Evolutionary conservation across 164 flowering plant species (phyloP).

Genomic region (Liriodendron chinense): DNA sequence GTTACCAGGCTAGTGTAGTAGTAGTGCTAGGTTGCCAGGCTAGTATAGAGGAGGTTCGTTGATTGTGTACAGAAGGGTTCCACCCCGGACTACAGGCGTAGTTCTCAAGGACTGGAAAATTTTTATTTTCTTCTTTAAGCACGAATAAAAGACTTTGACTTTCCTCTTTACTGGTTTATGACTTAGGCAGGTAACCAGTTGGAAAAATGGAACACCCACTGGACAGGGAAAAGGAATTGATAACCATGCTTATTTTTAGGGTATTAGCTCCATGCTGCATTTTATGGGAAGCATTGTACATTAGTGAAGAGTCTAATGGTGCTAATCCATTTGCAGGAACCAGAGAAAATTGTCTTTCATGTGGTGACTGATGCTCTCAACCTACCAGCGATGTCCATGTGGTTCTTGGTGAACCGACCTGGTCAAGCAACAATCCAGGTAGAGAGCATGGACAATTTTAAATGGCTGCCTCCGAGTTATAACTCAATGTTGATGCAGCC

Average conservation of each 20-base stretch:
- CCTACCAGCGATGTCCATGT: slow-evolving; percentile 78
- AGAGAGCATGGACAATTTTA: slow-evolving; percentile 49
- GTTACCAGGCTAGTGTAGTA: too few relatives aligned
- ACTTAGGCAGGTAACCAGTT: too few relatives aligned
- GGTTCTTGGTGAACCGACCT: slow-evolving; percentile 86
- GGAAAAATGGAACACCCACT: background rate
- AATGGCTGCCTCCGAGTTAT: slow-evolving; percentile 43
- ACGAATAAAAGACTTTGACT: too few relatives aligned
- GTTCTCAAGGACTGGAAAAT: too few relatives aligned
- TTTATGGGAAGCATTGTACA: background rate
- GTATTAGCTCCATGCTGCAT: background rate
- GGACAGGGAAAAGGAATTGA: too few relatives aligned
- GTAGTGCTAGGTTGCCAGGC: too few relatives aligned
- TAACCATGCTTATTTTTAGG: background rate
- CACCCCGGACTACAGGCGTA: too few relatives aligned
- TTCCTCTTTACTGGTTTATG: too few relatives aligned
- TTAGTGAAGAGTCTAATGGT: background rate
- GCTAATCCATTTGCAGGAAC: slow-evolving; percentile 50
- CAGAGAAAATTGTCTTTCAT: slow-evolving; percentile 77
- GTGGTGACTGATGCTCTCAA: slow-evolving; percentile 85
- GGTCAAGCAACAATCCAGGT: slow-evolving; percentile 64
- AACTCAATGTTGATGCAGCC: slow-evolving; percentile 28
- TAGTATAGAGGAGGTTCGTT: too few relatives aligned
- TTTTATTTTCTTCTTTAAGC: too few relatives aligned
- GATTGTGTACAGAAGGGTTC: too few relatives aligned